phyloP scores from a whole-genome alignment of 2,329 filamentous ascomycete genomes.

The Dissoconium aciculare region DNA sequence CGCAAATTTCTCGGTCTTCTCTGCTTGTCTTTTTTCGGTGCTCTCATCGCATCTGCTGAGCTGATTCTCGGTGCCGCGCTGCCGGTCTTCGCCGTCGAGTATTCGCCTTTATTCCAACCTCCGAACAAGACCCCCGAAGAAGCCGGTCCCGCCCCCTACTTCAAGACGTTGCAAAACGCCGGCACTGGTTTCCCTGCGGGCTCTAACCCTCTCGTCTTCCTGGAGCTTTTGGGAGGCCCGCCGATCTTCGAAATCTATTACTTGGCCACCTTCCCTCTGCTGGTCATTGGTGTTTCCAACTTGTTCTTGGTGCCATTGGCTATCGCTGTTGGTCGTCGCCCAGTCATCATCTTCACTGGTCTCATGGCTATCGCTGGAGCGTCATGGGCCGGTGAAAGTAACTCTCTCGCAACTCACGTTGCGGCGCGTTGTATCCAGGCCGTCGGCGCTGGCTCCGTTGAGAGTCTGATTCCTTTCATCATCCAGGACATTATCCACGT shows the following conservation, averaged over 20 bases:
- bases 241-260: slow-evolving; percentile 13
- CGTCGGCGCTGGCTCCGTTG: slow-evolving; percentile 12
- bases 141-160: no score
- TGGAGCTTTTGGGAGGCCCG: slow-evolving; percentile 5
- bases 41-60: slow-evolving; percentile 11
- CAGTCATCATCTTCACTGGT: slow-evolving; percentile 9
- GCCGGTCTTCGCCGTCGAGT: slow-evolving; percentile 12
- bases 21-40: slow-evolving; percentile 11
- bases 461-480: slow-evolving; percentile 11
- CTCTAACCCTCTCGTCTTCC: slow-evolving; percentile 2
- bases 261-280: slow-evolving; percentile 10
- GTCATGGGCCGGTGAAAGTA: slow-evolving; percentile 10
- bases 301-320: slow-evolving; percentile 12
- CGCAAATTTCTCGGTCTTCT: slow-evolving; percentile 9
- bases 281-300: slow-evolving; percentile 13
- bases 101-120: slow-evolving; percentile 5
- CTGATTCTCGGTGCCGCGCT: slow-evolving; percentile 11
- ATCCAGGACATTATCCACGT: slow-evolving; percentile 12
- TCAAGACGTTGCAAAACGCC: background rate
- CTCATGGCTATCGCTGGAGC: slow-evolving; percentile 9
- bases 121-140: background rate
- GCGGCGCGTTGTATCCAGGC: slow-evolving; percentile 10
- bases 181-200: background rate
- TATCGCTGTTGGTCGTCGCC: slow-evolving; percentile 11
- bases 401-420: slow-evolving; percentile 8